Evolutionary conservation across 2,329 filamentous ascomycete genomes (phyloP), one percentile per base, ranked within the genome.

Genomic region (Aspergillus glaucus): DNA sequence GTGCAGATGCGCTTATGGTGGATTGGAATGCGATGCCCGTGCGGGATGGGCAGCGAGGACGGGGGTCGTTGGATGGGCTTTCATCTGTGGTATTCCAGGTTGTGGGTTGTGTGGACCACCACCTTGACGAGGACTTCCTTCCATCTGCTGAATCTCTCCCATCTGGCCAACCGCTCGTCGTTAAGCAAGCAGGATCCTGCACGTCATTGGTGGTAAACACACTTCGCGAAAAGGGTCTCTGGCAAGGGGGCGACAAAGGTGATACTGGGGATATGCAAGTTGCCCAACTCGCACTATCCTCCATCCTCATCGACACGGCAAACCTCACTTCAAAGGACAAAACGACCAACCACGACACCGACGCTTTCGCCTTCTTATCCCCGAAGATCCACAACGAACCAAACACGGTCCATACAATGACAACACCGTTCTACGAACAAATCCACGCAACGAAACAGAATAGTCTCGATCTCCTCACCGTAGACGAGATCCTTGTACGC

Each of bases 51-150:
- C 68, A 67, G 1, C 60, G 75, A 12, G 63, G 62, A 5, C 70
- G 72, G 43, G 79, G 79, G 1, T 64, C 64, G 6, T 61, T 84
- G 1, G 73, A 74, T 24, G 64, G 68, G 0, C 64, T 79, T 14
- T 76, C 77, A 43, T 57, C 65, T 4, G 57, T 65, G 3, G 55
- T 59, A 2, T 65, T 72, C 45, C 66, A 67, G 14, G 73, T 82
- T 2, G 59, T 71, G 3, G 80, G 77, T 4, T 78, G 77, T 42
- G 79, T 85, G 47, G 81, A 85, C 58, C 81, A 85, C 58, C 82
- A 84, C 55, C 74, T 77, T 3, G 80, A 85, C 47, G 81, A 85
- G 57, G 52, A 67, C 12, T 75, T 71, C 47, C 71, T 83, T 2
- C 71, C 77, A 0, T 34, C 61, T 9, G 61, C 70, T 3, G 56